Evolutionary conservation across 78 protist genomes (phyloP).

Genomic region (Goniomonas avonlea): DNA sequence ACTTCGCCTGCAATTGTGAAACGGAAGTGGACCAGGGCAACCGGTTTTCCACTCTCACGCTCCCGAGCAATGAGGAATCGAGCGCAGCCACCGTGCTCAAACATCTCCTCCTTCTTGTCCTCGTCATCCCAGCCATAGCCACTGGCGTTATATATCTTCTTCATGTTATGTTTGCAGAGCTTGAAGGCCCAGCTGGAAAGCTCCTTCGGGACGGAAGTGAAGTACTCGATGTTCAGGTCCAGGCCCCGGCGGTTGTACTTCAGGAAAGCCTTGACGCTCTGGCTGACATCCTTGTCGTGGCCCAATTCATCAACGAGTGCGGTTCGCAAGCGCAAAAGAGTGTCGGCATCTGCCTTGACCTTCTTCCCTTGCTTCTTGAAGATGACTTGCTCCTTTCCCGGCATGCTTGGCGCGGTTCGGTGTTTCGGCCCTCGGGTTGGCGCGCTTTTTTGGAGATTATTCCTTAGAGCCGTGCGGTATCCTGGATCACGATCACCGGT

Average conservation of each 20-base stretch:
- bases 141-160: neutral
- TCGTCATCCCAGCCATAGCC: neutral
- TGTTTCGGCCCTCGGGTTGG: no score
- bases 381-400: no score
- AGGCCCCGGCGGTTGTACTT: neutral
- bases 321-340: no score
- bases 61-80: neutral
- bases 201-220: neutral
- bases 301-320: neutral
- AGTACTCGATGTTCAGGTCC: neutral
- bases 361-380: no score
- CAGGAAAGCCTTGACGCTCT: neutral
- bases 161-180: neutral
- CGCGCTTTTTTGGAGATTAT: no score
- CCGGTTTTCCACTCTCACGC: neutral
- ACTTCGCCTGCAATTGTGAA: slow-evolving; percentile 3
- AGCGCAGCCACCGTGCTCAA: slow-evolving; percentile 10
- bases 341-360: no score
- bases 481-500: no score
- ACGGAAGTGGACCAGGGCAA: neutral
- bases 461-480: no score
- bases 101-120: neutral
- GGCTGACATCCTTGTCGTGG: neutral
- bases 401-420: no score
- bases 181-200: neutral